Evolutionary conservation across 2,329 filamentous ascomycete genomes (phyloP), one percentile per base, ranked within the genome.

Genomic region (Penicillium italicum): DNA sequence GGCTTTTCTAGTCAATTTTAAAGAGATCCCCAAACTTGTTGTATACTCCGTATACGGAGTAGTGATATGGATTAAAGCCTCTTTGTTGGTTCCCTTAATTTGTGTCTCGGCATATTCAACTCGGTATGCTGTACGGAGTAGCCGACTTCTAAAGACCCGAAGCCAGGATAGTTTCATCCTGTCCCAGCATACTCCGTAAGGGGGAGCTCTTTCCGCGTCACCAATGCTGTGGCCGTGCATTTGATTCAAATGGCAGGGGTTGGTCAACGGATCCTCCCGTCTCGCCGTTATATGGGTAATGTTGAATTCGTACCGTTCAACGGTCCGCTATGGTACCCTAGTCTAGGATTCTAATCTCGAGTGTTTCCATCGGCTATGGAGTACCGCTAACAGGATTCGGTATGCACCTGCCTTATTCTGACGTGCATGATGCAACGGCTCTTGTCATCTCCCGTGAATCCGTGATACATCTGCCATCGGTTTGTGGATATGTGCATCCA

Each of bases 261-360:
- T 40, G 31, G 33, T 31, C 3, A 31, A 48, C 59, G 59, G 62
- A 55, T 62, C 60, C 50, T 62, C 62, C 62, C 62, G 60, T 42
- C 30, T 36, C 46, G 48, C 59, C 61, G 57, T 64, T 59, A 56
- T 51, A 63, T 58, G 59, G 60, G 50, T 53, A 46, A 46, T 3
- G 43, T n/a, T 50, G 26, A 31, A 33, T 43, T 18, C 3, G 18
- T 26, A 8, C 45, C 51, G 44, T 53, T 24, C 20, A 57, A 58
- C 59, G 60, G 55, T 57, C 61, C 56, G 60, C 60, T 46, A 43
- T 55, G 54, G 41, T 58, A 47, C 37, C 40, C 33, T 56, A 47
- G 11, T 40, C 28, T 45, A 46, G 42, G 34, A 37, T 47, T 34
- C 6, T 8, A 43, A 33, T 45, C 28, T 43, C 48, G n/a, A 38